These are phyloP conservation scores for Acanthamoeba healyi DNA, from an alignment of 208 protist genomes.

Conservation along the genomic window DNA sequence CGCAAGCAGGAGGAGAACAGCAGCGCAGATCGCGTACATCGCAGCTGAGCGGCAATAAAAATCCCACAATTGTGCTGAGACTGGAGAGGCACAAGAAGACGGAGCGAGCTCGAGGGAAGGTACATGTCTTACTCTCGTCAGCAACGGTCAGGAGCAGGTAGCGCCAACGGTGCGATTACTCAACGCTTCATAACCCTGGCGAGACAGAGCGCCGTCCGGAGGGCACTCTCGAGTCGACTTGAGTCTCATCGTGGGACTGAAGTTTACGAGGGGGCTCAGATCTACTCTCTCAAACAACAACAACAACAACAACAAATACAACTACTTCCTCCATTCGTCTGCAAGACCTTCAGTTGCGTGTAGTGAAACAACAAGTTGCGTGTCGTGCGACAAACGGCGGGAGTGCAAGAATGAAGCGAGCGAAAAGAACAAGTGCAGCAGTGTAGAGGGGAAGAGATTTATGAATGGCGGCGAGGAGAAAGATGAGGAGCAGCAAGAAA, in stretches of 20 bases:
- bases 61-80: constrained; percentile 6
- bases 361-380: too few species aligned
- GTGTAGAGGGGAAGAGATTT: background rate
- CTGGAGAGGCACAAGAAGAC: background rate
- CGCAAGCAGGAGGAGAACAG: too few species aligned
- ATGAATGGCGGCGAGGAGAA: background rate
- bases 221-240: background rate
- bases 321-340: too few species aligned
- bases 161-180: constrained; percentile 57
- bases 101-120: background rate
- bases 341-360: too few species aligned
- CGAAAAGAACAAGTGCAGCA: background rate
- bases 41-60: background rate
- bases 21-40: background rate
- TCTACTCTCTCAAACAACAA: background rate
- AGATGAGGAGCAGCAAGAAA: background rate
- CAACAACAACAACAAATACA: background rate
- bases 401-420: background rate
- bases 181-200: constrained; percentile 54
- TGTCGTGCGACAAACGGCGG: too few species aligned
- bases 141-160: constrained; percentile 66
- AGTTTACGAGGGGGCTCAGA: constrained; percentile 1
- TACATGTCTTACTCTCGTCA: constrained; percentile 51
- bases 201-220: constrained; percentile 27
- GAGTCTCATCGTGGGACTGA: background rate